Base-by-base conservation (phyloP, 1,284 basidiomycete species). In the Heterobasidion parviporum region DNA sequence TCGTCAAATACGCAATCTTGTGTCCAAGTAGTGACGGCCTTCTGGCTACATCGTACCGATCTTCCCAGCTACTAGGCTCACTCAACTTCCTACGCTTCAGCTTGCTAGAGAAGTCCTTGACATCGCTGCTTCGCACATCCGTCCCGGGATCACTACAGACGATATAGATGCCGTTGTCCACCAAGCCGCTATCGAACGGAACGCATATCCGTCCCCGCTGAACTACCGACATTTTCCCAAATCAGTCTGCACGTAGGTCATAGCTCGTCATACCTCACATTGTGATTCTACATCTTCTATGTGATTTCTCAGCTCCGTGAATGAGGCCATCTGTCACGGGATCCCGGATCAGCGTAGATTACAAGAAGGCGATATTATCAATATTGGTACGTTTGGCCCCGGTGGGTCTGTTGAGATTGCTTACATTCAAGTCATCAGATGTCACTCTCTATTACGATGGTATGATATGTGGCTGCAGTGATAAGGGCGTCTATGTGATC, bases 251-350 rank as follows among this genome's bases (percentile, higher is more conserved):
- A 96, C 90, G 85, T 91, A 73, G 66, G 89, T 81, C 26, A 14
- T 91, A 73, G 66, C 89, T 81, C 26, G 12, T 47, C 10, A 41
- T 45, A 38, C 36, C 15, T 50, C 41, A 36, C 52, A 54, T 57
- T 7, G 52, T 9, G 35, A 34, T 57, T 50, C 35, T 50, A 35
- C 46, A 36, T 36, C 36, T 16, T 54, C 46, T 20, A 56, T 56
- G 56, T 53, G 33, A 59, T 49, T 55, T n/a, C 55, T 47, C 62
- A 90, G 89, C 35, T 94, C 92, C 33, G 76, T 99, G 46, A 99
- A 99, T 72, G 97, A 99, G 71, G 88, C 87, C 56, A 96, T 99
- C 65, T 99, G 97, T 70, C 97, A 99, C 70, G 93, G 93, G 55
- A 97, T 98, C 61, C 94, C 94, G 47, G 94, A 97, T 73, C 79